Evolutionary conservation across 345 rosid genomes (phyloP), one percentile per base, ranked within the genome.

Genomic region (Litchi chinensis): DNA sequence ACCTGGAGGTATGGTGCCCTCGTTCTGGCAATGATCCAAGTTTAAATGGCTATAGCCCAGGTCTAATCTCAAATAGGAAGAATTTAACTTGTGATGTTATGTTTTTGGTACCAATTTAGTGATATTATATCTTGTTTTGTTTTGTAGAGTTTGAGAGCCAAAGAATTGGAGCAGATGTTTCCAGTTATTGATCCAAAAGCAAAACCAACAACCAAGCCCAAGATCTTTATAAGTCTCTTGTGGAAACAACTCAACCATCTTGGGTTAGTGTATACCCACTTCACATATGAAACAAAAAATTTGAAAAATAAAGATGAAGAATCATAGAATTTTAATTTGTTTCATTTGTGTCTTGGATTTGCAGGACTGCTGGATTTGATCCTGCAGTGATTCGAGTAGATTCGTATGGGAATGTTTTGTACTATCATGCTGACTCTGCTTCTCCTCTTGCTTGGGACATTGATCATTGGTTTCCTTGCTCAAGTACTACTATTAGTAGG

Each of bases 361-460:
- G 52, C 52, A 93, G 99, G 70, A 96, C 93, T 82, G 97, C 98
- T n/a, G 99, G 98, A 48, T 94, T 96, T 76, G 98, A 96, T 90
- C 99, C 97, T 32, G 88, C 88, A 0, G 92, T 87, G 26, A 93
- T 96, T 70, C 88, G 97, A 66, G 94, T 96, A 4, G 99, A 94
- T 81, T 90, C 91, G 0, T 94, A 89, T 65, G 99, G 98, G 68
- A 96, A 93, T 81, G 99, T 93, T 80, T 77, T 96, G 75, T 93
- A 94, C 82, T 93, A 84, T 77, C 97, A 93, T 62, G 98, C 98
- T 37, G 98, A 96, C 83, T 90, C 89, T 65, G 97, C 97, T 81
- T 96, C 99, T 85, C 99, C 99, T 75, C 97, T 96, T 40, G 95
- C 95, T 81, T 94, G 99, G 99, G 87, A 91, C 24, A 88, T 93